A percentile compares a stretch with the other conserved stretches of the same genome.
phyloP scores from a whole-genome alignment of 805 yeast species.

The Wickerhamomyces ciferrii region DNA sequence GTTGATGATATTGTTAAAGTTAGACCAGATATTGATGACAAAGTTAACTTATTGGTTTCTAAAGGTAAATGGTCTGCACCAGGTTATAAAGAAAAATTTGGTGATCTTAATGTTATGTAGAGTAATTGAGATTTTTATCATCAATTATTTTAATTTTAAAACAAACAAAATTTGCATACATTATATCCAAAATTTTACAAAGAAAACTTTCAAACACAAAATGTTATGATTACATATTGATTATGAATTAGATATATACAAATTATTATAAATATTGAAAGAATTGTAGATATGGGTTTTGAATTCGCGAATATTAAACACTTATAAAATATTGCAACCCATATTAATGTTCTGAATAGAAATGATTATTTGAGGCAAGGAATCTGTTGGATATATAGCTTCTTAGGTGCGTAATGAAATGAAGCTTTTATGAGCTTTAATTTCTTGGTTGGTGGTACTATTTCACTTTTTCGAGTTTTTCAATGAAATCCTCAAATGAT shows the following conservation, averaged over 20 bases:
- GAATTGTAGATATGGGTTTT: neutral
- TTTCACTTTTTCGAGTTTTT: too few relatives aligned
- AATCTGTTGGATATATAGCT: too few relatives aligned
- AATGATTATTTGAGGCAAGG: too few relatives aligned
- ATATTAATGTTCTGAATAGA: too few relatives aligned
- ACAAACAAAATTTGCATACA: neutral
- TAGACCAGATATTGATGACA: conserved; percentile 95
- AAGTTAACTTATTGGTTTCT: conserved; percentile 91
- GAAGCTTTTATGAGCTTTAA: too few relatives aligned
- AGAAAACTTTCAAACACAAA: neutral
- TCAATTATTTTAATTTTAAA: neutral
- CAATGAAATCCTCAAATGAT: too few relatives aligned
- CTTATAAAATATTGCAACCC: too few relatives aligned
- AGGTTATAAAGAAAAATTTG: conserved; percentile 97
- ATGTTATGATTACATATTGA: conserved; percentile 10
- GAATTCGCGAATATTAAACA: too few relatives aligned
- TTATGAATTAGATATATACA: conserved; percentile 6
- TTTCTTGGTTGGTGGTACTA: too few relatives aligned
- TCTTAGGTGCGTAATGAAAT: too few relatives aligned
- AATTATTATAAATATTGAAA: neutral
- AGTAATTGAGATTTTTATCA: neutral
- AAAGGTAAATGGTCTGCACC: conserved; percentile 98
- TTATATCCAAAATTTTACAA: too few relatives aligned
- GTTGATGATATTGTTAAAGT: conserved; percentile 93
- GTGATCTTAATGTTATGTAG: conserved; percentile 89